Conservation (phyloP, 768 basidiomycete genomes). For the Pleurotus cornucopiae region DNA sequence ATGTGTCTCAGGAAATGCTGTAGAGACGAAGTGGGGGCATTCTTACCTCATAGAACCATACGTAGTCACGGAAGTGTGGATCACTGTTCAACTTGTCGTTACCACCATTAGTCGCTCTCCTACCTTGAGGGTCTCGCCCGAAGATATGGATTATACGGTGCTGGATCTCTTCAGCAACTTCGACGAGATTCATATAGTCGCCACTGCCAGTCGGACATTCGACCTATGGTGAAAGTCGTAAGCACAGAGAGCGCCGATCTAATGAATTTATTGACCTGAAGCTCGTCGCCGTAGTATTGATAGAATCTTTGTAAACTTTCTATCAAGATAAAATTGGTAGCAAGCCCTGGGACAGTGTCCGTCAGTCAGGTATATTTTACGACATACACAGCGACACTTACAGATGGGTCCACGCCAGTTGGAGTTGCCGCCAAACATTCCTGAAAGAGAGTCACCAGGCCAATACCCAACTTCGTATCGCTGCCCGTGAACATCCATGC, state of each 20-base stretch:
- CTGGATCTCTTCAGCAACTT: slow-evolving; percentile 96
- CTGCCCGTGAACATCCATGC: slow-evolving; percentile 90
- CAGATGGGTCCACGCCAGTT: slow-evolving; percentile 94
- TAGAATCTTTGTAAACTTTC: slow-evolving; percentile 97
- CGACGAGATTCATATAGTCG: slow-evolving; percentile 94
- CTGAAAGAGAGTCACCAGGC: slow-evolving; percentile 95
- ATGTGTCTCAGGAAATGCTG: not conserved
- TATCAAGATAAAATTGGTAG: slow-evolving; percentile 93
- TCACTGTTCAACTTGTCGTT: slow-evolving; percentile 84
- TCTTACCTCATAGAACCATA: slow-evolving; percentile 89
- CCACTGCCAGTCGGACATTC: slow-evolving; percentile 97
- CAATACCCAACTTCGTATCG: slow-evolving; percentile 92
- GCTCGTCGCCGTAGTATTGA: slow-evolving; percentile 91
- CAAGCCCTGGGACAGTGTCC: slow-evolving; percentile 60
- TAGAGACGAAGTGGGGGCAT: too few species aligned
- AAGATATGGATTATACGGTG: slow-evolving; percentile 99
- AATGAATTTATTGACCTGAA: slow-evolving; percentile 44
- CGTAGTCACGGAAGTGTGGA: slow-evolving; percentile 94
- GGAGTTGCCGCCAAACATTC: slow-evolving; percentile 99
- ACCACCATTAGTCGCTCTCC: slow-evolving; percentile 89
- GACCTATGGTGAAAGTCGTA: slow-evolving; percentile 34
- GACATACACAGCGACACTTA: slow-evolving; percentile 25
- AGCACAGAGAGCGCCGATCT: too few species aligned
- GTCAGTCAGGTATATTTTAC: not conserved
- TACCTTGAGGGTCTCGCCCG: slow-evolving; percentile 83